Evolutionary conservation across 192 early-diverging fungal genomes (phyloP).

Genomic region (Coemansia pectinata): DNA sequence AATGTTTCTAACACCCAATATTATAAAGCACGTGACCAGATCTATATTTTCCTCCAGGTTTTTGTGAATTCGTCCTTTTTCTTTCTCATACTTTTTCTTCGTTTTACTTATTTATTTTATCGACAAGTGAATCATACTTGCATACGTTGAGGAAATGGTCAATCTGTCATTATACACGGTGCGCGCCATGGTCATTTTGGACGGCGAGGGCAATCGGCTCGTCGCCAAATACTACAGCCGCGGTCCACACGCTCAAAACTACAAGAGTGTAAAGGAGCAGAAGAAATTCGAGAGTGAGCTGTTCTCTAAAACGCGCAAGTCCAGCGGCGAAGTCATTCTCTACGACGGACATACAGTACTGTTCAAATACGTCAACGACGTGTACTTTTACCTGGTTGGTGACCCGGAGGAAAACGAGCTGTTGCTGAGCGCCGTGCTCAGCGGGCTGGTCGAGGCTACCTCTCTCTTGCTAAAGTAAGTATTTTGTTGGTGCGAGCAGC

Average conservation of each 20-base stretch:
- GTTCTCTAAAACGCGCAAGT: slow-evolving; percentile 88
- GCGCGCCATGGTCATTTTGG: slow-evolving; percentile 88
- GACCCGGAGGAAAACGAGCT: slow-evolving; percentile 93
- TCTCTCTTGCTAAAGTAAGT: slow-evolving; percentile 78
- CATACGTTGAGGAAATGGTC: slow-evolving; percentile 54
- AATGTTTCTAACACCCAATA: not conserved
- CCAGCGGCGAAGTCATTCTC: slow-evolving; percentile 83
- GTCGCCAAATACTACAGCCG: slow-evolving; percentile 88
- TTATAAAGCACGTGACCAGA: not conserved
- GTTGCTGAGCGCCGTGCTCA: slow-evolving; percentile 76
- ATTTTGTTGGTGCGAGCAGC: slow-evolving; percentile 30
- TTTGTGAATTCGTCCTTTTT: not conserved
- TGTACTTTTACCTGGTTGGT: slow-evolving; percentile 90
- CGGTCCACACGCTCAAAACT: slow-evolving; percentile 22
- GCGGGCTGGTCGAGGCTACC: slow-evolving; percentile 81
- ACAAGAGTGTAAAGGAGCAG: slow-evolving; percentile 73
- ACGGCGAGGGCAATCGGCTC: slow-evolving; percentile 89
- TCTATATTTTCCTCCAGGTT: not conserved
- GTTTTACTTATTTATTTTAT: too few relatives aligned
- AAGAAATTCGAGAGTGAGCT: slow-evolving; percentile 88
- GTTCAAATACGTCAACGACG: slow-evolving; percentile 82
- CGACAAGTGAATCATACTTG: not conserved
- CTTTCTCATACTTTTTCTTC: not conserved
- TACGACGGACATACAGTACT: slow-evolving; percentile 91
- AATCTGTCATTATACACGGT: slow-evolving; percentile 85